These are phyloP conservation scores for Gardenia jasminoides DNA, from an alignment of 257 asterid genomes.

Conservation along the genomic window DNA sequence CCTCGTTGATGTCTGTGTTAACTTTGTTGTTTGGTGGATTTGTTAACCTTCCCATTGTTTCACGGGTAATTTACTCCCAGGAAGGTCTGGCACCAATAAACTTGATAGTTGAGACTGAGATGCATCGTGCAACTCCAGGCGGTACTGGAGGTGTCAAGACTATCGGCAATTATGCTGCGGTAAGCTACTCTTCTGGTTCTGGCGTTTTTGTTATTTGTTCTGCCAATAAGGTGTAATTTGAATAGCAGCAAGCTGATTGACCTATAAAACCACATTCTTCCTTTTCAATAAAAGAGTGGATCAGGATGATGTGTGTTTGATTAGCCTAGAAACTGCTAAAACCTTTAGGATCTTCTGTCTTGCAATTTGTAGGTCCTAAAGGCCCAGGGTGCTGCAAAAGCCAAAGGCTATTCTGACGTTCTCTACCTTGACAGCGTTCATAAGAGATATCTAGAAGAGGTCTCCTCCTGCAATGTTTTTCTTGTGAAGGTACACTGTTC, in stretches of 20 bases:
- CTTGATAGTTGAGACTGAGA: slow-evolving; percentile 83
- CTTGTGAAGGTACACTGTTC: slow-evolving; percentile 67
- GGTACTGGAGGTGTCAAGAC: slow-evolving; percentile 99
- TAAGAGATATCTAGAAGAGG: slow-evolving; percentile 88
- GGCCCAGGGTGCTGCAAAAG: slow-evolving; percentile 94
- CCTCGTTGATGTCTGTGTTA: neutral
- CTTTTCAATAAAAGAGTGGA: neutral
- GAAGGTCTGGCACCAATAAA: slow-evolving; percentile 97
- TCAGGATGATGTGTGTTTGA: neutral
- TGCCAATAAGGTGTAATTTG: neutral
- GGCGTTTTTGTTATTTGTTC: neutral
- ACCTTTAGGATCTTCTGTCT: neutral
- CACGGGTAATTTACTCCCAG: slow-evolving; percentile 36
- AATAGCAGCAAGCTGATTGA: neutral
- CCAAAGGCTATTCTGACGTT: slow-evolving; percentile 91
- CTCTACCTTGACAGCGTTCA: slow-evolving; percentile 75
- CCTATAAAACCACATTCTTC: neutral
- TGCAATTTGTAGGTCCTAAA: slow-evolving; percentile 59
- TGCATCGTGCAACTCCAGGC: slow-evolving; percentile 98
- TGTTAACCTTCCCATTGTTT: neutral
- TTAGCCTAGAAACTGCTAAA: neutral
- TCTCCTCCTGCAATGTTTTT: slow-evolving; percentile 91
- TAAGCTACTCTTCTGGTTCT: slow-evolving; percentile 32
- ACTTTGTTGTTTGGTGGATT: neutral
- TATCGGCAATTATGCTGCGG: slow-evolving; percentile 95